Base-by-base conservation (phyloP, 2,329 filamentous ascomycete genomes). In the Seiridium unicorne region DNA sequence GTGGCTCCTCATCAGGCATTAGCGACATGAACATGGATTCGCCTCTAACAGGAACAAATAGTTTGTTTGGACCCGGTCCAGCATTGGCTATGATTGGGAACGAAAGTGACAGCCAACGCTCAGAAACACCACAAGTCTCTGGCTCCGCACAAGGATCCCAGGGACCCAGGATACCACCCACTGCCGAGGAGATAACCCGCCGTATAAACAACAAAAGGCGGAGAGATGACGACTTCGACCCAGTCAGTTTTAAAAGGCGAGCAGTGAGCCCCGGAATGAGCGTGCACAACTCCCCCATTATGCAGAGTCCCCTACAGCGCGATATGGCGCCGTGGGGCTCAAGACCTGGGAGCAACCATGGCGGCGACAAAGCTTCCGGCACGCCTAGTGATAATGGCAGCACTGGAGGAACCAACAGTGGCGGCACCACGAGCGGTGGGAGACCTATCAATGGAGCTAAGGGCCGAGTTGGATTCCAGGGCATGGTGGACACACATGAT, bases 401-500 rank as follows among this genome's bases (percentile, higher is more conserved):
- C 60, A 73, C 74, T 32, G 69, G 67, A 36, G 70, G 70, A 2
- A 70, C 57, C 13, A 65, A 62, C 60, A 62, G 40, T 26, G 58
- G 58, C 38, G 54, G 51, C 10, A 49, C 58, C 18, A 51, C 60
- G 32, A 66, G 42, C 44, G 61, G 62, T 10, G 65, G 67, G 77
- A 83, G 82, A 60, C 80, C 84, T 9, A 73, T 79, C 66, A 78
- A 81, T 65, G 68, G 79, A 55, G 78, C 82, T 66, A 84, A 82
- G 72, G 89, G 80, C 63, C 76, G 91, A 40, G 81, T 96, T 11
- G 92, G 92, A 7, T 83, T 96, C 66, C 93, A 97, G 75, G 92
- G 93, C 1, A 97, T 98, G 93, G 90, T 86, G 18, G 94, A 97
- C 75, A 94, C 94, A n/a, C 92, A 92, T 72, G 94, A 97, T 73